A percentile compares a stretch with the other conserved stretches of the same genome.
Evolutionary conservation across 805 yeast genomes (phyloP).

Genomic region (Kregervanrija fluxuum): DNA sequence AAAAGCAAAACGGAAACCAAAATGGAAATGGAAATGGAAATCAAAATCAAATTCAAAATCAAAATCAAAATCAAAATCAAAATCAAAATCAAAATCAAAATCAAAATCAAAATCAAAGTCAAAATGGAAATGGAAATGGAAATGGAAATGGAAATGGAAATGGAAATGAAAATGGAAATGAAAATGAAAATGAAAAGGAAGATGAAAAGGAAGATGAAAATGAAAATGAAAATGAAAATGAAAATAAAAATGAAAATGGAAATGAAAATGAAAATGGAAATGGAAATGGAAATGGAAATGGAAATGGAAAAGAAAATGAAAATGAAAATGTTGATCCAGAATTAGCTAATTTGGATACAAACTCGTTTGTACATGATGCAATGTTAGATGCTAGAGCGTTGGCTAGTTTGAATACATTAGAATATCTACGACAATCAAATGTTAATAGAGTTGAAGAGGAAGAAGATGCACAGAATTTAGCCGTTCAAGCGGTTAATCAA

Average conservation of each 20-base stretch:
- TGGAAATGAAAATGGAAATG: background rate
- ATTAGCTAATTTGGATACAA: slow-evolving; percentile 37
- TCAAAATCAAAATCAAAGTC: slow-evolving; percentile 21
- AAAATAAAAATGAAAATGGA: slow-evolving; percentile 10
- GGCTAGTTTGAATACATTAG: slow-evolving; percentile 35
- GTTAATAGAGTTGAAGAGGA: slow-evolving; percentile 20
- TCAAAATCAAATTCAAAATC: too few species aligned
- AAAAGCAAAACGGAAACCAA: too few species aligned
- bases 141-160: too few species aligned
- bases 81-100: background rate
- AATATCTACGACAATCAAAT: slow-evolving; percentile 23
- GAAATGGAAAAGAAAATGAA: background rate
- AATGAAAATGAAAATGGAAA: too few species aligned
- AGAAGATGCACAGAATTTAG: slow-evolving; percentile 18
- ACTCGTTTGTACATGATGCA: slow-evolving; percentile 57
- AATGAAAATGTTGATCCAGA: slow-evolving; percentile 48
- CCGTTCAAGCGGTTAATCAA: slow-evolving; percentile 24
- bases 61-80: too few species aligned
- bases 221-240: too few species aligned
- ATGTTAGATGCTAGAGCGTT: slow-evolving; percentile 61
- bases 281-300: too few species aligned
- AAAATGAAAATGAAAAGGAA: slow-evolving; percentile 23
- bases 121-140: too few species aligned
- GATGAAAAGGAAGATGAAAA: too few species aligned
- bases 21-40: slow-evolving; percentile 9